Conservation (phyloP, 306 rosid species). For the Vigna unguiculata region DNA sequence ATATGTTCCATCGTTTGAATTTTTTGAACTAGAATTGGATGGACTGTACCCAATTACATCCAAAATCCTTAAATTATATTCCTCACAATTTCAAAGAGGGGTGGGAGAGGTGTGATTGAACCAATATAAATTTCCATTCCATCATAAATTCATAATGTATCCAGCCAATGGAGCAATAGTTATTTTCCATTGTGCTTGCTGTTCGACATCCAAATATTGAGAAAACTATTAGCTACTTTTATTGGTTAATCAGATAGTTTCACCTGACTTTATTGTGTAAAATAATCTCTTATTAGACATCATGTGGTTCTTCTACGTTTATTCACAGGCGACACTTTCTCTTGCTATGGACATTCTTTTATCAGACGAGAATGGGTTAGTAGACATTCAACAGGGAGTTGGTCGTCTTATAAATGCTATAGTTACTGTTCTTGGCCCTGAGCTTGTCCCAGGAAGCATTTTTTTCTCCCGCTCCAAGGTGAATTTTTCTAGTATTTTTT, state of each 20-base stretch:
- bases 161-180: background rate
- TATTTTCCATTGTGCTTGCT: background rate
- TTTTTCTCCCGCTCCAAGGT: slow-evolving; percentile 99
- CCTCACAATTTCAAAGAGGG: background rate
- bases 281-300: slow-evolving; percentile 40
- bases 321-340: slow-evolving; percentile 82
- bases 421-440: slow-evolving; percentile 97
- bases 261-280: slow-evolving; percentile 27
- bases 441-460: slow-evolving; percentile 97
- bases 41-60: background rate
- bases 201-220: background rate
- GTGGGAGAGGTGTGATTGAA: background rate
- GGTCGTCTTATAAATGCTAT: slow-evolving; percentile 95
- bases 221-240: slow-evolving; percentile 20
- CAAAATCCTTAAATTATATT: background rate
- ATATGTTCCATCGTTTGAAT: background rate
- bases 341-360: slow-evolving; percentile 96
- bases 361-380: slow-evolving; percentile 91
- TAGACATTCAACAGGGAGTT: slow-evolving; percentile 94
- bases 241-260: slow-evolving; percentile 11
- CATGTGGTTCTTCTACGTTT: slow-evolving; percentile 20
- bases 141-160: background rate
- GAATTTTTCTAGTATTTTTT: slow-evolving; percentile 4
- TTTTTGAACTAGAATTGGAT: background rate
- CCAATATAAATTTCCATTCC: background rate